Base-by-base conservation (phyloP, 1,284 basidiomycete species). In the Paramarasmius palmivorus region DNA sequence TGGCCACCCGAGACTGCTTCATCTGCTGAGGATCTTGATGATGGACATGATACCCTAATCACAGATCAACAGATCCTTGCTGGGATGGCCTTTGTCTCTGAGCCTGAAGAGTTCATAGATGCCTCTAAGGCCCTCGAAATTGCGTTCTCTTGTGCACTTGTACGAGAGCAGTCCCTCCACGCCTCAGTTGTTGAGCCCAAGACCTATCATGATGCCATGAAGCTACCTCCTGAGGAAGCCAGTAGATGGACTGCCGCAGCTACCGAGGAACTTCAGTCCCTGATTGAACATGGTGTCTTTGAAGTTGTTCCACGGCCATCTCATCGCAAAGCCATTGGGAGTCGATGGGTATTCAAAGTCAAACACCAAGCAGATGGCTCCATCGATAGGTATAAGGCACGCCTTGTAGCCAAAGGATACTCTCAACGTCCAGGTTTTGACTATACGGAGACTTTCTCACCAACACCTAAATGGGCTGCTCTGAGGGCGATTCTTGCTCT, bases 381-480 rank as follows among this genome's bases (percentile, higher is more conserved):
- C 0, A 50, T 73, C 3, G 36, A 57, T 20, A 52, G 58, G 9
- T 66, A 65, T 56, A 78, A 78, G 40, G 76, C 73, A 0, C 49
- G 65, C 0, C 59, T 78, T 0, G 46, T 48, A 34, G 46, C 25
- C 8, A 48, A 48, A 29, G 46, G 46, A 15, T 35, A 48, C 17
- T 32, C 46, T n/a, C 46, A 48, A 22, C 22, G 10, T 9, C 32
- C 25, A n/a, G n/a, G n/a, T n/a, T n/a, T n/a, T n/a, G n/a, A n/a
- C n/a, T n/a, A n/a, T n/a, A n/a, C n/a, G n/a, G 62, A 78, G 49
- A 72, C 69, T 4, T 77, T 73, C 55, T 63, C 74, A 1, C 73
- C 73, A 12, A 71, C 68, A 0, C 63, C 68, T 8, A 57, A 63
- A 25, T 65, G 65, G 47, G 57, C 63, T 0, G 61, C 71, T 2